Percentiles rank a stretch among this genome's conserved stretches.
Conservation (phyloP, 352 stramenopile genomes). For the Pythium coloratum region DNA sequence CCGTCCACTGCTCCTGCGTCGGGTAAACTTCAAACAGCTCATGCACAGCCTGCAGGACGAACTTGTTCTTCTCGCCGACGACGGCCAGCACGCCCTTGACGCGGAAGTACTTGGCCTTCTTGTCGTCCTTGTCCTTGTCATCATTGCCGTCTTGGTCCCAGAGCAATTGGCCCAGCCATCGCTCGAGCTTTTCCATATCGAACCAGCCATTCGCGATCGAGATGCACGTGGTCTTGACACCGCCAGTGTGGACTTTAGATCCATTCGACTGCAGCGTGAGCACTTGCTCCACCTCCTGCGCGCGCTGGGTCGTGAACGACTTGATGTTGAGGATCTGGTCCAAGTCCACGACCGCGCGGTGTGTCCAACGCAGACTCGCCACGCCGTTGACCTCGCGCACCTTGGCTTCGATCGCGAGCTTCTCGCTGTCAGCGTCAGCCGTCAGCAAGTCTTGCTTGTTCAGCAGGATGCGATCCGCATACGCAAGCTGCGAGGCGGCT, state of each 20-base stretch:
- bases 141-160: constrained; percentile 48
- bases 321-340: constrained; percentile 78
- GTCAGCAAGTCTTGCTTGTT: constrained; percentile 98
- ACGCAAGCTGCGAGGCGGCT: constrained; percentile 95
- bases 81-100: constrained; percentile 75
- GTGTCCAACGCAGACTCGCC: constrained; percentile 64
- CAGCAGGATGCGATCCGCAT: constrained; percentile 97
- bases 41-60: constrained; percentile 81
- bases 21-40: constrained; percentile 80
- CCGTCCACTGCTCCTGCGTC: constrained; percentile 54
- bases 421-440: constrained; percentile 40
- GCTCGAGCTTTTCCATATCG: constrained; percentile 59
- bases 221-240: constrained; percentile 73
- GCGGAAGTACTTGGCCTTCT: constrained; percentile 55
- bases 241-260: constrained; percentile 43
- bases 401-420: constrained; percentile 39
- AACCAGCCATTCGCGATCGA: constrained; percentile 42
- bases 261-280: constrained; percentile 9
- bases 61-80: constrained; percentile 53
- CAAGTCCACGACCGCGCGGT: constrained; percentile 56
- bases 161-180: constrained; percentile 65
- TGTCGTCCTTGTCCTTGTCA: constrained; percentile 19
- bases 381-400: constrained; percentile 68
- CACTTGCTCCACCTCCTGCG: constrained; percentile 56
- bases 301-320: constrained; percentile 71